These are phyloP conservation scores for Hyphopichia buzzinii DNA, from an alignment of 1,139 yeast genomes.

Conservation along the genomic window DNA sequence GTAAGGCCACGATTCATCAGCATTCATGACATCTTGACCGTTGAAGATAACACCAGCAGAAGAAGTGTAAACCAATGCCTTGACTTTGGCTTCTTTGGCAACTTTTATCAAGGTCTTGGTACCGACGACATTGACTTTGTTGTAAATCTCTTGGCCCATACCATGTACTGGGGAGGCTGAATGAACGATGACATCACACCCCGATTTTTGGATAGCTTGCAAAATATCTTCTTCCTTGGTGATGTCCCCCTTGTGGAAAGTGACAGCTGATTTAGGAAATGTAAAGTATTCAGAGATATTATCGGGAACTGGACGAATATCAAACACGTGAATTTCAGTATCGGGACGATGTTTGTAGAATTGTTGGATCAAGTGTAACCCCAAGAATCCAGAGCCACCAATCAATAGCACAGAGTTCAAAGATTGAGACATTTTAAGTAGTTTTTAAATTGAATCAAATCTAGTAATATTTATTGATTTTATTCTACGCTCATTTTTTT, in stretches of 20 bases:
- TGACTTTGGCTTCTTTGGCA: constrained; percentile 51
- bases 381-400: constrained; percentile 95
- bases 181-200: constrained; percentile 82
- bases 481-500: not conserved
- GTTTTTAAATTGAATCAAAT: no score
- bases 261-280: constrained; percentile 57
- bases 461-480: not conserved
- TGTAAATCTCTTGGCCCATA: constrained; percentile 71
- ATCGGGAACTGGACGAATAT: constrained; percentile 82
- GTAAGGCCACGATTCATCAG: constrained; percentile 91
- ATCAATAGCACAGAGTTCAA: constrained; percentile 70
- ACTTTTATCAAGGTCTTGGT: constrained; percentile 72
- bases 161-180: constrained; percentile 98
- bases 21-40: constrained; percentile 87
- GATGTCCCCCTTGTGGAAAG: constrained; percentile 77
- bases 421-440: not conserved
- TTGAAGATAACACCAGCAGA: constrained; percentile 97
- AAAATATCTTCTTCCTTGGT: constrained; percentile 70
- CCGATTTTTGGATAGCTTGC: constrained; percentile 55
- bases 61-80: constrained; percentile 87
- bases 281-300: constrained; percentile 69
- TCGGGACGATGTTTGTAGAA: constrained; percentile 66
- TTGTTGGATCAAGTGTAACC: constrained; percentile 86
- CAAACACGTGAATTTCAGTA: constrained; percentile 81
- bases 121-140: constrained; percentile 89